Conservation (phyloP, 192 early-diverging fungal species). For the Endogone sp. region DNA sequence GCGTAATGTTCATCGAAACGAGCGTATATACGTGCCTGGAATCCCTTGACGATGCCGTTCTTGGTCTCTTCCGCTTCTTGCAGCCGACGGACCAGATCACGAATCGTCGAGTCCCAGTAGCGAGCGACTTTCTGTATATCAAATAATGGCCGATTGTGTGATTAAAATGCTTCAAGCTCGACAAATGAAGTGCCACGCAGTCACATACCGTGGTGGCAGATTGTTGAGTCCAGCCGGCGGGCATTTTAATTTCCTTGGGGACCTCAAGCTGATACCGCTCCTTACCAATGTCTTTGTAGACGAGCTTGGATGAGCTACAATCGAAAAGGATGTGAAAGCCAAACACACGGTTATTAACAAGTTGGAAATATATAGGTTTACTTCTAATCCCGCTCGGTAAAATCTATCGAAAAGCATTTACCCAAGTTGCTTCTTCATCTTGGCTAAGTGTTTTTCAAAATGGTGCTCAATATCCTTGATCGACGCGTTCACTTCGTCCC, state of each 20-base stretch:
- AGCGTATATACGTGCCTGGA: constrained; percentile 70
- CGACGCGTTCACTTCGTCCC: constrained; percentile 59
- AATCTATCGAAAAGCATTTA: constrained; percentile 16
- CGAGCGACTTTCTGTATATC: constrained; percentile 65
- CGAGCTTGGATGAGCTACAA: constrained; percentile 56
- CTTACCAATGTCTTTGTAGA: constrained; percentile 91
- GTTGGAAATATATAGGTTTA: background rate
- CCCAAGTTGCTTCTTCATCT: constrained; percentile 59
- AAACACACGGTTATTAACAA: no score
- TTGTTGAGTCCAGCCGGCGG: constrained; percentile 68
- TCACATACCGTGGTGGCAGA: constrained; percentile 71
- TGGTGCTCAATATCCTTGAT: constrained; percentile 59
- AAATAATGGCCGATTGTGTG: no score
- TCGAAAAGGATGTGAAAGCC: no score
- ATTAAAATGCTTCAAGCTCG: background rate
- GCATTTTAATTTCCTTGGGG: constrained; percentile 69
- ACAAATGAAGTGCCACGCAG: background rate
- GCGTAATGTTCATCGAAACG: constrained; percentile 82
- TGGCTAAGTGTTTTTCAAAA: constrained; percentile 64
- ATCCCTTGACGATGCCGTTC: constrained; percentile 68
- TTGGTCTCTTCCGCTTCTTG: constrained; percentile 82
- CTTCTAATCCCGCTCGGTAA: constrained; percentile 1
- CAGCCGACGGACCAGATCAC: constrained; percentile 61
- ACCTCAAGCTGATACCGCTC: constrained; percentile 95
- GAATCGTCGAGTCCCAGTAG: constrained; percentile 76